Base-by-base conservation (phyloP, 2,329 filamentous ascomycete genomes). In the Penicillium sp. region DNA sequence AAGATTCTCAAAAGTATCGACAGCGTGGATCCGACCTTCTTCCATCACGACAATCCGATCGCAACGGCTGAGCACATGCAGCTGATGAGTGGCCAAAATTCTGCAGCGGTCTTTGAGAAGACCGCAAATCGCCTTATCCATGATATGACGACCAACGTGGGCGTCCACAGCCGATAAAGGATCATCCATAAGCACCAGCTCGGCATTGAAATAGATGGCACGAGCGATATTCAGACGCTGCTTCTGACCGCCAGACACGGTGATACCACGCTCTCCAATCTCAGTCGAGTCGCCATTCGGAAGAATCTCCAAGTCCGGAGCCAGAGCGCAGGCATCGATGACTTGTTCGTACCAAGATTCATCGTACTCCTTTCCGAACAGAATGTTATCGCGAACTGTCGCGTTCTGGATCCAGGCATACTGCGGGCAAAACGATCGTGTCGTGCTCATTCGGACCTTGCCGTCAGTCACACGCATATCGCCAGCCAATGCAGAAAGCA, bases 321-420 rank as follows among this genome's bases (percentile, higher is more conserved):
- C 83, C 10, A 98, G 81, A 1, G 94, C 92, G 74, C 94, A 98
- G 10, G 92, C 91, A 72, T 89, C 85, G 35, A 96, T 82, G n/a
- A 96, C 92, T 53, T 89, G 78, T 46, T 89, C 83, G 70, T 96
- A 96, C 93, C 94, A 96, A 3, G 80, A 78, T 58, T 83, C 83
- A 54, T 96, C 83, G 77, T 89, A 85, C 0, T 87, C 84, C 54
- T 92, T 94, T 11, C 94, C 94, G 69, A 98, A 98, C 0, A 92
- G 77, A 59, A 99, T 96, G 69, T 99, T 99, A 36, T 96, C 87
- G 61, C 87, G 87, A 3, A 98, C 85, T 0, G 89, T 91, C 0
- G 92, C 84, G 70, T 98, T 98, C 72, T 98, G 94, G 50, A 99
- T 96, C 95, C 95, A 99, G 0, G 95, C 91, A 70, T 96, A 96